Conservation (phyloP, 73 alveolate species). For the Diophrys sp. region DNA sequence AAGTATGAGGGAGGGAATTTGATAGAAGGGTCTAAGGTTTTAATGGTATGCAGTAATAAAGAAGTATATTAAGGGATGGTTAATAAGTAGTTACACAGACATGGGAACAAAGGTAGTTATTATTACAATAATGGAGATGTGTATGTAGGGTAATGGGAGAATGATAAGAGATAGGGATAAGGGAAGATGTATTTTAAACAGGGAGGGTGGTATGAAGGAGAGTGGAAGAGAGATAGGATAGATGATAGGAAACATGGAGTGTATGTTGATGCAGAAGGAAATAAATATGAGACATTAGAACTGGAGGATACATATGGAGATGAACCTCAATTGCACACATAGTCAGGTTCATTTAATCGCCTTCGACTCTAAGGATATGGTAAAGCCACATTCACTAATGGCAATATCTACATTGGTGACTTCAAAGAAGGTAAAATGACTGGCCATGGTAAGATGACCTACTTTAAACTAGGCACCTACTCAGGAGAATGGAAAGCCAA, state of each 20-base stretch:
- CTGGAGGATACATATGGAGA: no score
- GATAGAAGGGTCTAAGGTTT: no score
- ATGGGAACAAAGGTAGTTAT: slow-evolving; percentile 13
- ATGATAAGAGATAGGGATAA: slow-evolving; percentile 41
- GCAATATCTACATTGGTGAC: slow-evolving; percentile 6
- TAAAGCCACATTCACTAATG: slow-evolving; percentile 2
- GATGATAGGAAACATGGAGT: slow-evolving; percentile 35
- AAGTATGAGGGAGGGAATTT: no score
- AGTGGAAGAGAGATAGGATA: slow-evolving; percentile 51
- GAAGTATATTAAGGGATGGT: no score
- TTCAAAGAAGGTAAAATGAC: slow-evolving; percentile 18
- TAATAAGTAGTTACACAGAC: no score
- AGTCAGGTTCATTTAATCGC: slow-evolving; percentile 1
- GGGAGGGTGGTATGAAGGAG: slow-evolving; percentile 56
- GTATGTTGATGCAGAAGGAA: no score
- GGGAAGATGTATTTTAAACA: slow-evolving; percentile 75
- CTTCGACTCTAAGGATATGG: slow-evolving; percentile 14
- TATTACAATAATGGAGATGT: slow-evolving; percentile 51
- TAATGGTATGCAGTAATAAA: no score
- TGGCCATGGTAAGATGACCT: slow-evolving; percentile 15
- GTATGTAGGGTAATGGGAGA: slow-evolving; percentile 56
- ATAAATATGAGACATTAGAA: no score
- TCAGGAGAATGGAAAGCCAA: slow-evolving; percentile 23
- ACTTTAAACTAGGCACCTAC: slow-evolving; percentile 12
- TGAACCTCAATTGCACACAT: no score